phyloP scores from a whole-genome alignment of 108 stramenopile genomes.

The Cyclotella atomus region DNA sequence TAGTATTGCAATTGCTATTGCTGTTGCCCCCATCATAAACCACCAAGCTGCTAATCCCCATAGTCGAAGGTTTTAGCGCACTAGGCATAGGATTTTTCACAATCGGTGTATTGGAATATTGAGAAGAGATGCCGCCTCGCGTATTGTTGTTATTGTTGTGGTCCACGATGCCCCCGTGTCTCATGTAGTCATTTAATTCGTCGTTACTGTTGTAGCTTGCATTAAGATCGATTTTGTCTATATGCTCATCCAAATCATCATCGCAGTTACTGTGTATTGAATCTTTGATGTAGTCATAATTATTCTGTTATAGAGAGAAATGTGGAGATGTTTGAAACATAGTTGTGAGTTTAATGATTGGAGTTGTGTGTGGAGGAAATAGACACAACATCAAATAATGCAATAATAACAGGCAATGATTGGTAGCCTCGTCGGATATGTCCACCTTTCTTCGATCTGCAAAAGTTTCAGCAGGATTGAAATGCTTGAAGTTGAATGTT shows the following conservation, averaged over 20 bases:
- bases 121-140: neutral
- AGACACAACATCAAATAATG: too few relatives aligned
- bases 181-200: neutral
- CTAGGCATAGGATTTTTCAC: neutral
- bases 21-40: neutral
- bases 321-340: neutral
- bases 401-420: too few relatives aligned
- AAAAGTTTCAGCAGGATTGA: too few relatives aligned
- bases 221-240: neutral
- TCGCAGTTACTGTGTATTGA: slow-evolving; percentile 4
- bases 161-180: too few relatives aligned
- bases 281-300: slow-evolving; percentile 4
- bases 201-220: neutral
- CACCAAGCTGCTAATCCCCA: neutral
- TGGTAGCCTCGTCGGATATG: too few relatives aligned
- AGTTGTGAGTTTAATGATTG: neutral
- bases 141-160: neutral
- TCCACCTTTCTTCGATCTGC: too few relatives aligned
- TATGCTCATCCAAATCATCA: neutral
- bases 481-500: too few relatives aligned
- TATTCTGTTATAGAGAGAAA: neutral
- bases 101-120: neutral
- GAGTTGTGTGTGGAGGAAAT: too few relatives aligned
- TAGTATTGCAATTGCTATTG: too few relatives aligned
- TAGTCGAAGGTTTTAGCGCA: neutral